Evolutionary conservation across 2,329 filamentous ascomycete genomes (phyloP), one percentile per base, ranked within the genome.

Genomic region (Neopestalotiopsis clavispora): DNA sequence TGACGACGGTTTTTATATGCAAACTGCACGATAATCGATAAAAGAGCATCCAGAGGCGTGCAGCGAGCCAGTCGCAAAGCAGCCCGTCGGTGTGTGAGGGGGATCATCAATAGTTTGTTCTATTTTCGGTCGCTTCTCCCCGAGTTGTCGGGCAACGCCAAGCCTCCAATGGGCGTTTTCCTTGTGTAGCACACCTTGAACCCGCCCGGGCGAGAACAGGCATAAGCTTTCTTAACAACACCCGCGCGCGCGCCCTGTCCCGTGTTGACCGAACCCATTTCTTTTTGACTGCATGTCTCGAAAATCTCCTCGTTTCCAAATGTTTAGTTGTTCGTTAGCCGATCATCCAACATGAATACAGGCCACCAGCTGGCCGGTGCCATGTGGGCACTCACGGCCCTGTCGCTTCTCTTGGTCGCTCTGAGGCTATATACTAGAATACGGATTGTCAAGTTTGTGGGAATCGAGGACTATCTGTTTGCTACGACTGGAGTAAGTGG

Each of bases 381-480:
- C 68, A 74, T 79, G 75, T 82, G 80, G 80, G 78, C 72, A 67
- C 74, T 82, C 76, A 74, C 76, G 20, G 75, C 69, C 30, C 70
- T 82, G 45, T 78, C 75, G 58, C 66, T 75, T 52, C 56, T 69
- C 34, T 64, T 77, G 67, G 75, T 75, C 2, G 68, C 61, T 56
- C 71, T 75, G 40, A 66, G 75, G 38, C 59, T 76, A 17, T 77
- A 77, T 61, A 77, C 75, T 1, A 71, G 75, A 17, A 73, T 80
- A 34, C 71, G 65, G 61, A 75, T 82, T 71, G 75, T 81, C 67
- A 78, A 73, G 67, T 81, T 81, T 57, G 71, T 81, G 68, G 79
- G 78, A 65, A 71, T 73, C 49, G 80, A 81, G 68, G 80, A 81
- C 68, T 74, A 81, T 68, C 72, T 81, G 69, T 81, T 78, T 71